Evolutionary conservation across 192 early-diverging fungal species (phyloP).

Genomic region (Helicostylum pulchrum): DNA sequence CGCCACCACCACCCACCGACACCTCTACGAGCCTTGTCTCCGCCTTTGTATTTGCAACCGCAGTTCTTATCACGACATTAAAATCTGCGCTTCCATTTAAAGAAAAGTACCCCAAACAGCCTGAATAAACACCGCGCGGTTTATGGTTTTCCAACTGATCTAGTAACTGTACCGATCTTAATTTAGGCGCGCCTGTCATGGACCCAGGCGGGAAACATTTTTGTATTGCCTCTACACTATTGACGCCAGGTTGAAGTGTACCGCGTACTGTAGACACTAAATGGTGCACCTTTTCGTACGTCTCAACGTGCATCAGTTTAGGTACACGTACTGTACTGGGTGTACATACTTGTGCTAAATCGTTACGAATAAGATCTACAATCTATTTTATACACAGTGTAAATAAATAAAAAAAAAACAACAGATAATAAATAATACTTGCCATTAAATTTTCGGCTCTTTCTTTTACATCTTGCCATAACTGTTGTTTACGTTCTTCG

Average conservation of each 20-base stretch:
- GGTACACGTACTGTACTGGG: conserved; percentile 71
- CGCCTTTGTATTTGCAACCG: conserved; percentile 47
- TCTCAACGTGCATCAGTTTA: conserved; percentile 83
- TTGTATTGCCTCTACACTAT: conserved; percentile 65
- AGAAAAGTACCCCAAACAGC: conserved; percentile 87
- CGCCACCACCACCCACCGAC: conserved; percentile 90
- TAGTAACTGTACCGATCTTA: conserved; percentile 76
- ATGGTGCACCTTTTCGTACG: conserved; percentile 89
- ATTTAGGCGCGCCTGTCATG: conserved; percentile 97
- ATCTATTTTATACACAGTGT: conserved; percentile 60
- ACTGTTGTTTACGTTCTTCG: conserved; percentile 34
- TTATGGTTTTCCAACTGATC: conserved; percentile 65
- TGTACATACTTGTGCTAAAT: conserved; percentile 73
- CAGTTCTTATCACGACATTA: conserved; percentile 91
- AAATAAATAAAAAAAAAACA: too few relatives aligned
- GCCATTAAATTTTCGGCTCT: conserved; percentile 97
- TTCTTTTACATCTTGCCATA: conserved; percentile 81
- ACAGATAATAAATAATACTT: neutral
- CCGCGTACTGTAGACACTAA: conserved; percentile 84
- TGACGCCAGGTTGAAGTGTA: conserved; percentile 53
- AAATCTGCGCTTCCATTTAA: conserved; percentile 57
- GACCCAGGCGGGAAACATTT: conserved; percentile 90
- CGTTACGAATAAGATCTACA: conserved; percentile 94
- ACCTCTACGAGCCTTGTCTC: conserved; percentile 42
- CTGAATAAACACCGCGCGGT: conserved; percentile 85